Conservation (phyloP, 352 stramenopile species). For the Globisporangium yorkense region DNA sequence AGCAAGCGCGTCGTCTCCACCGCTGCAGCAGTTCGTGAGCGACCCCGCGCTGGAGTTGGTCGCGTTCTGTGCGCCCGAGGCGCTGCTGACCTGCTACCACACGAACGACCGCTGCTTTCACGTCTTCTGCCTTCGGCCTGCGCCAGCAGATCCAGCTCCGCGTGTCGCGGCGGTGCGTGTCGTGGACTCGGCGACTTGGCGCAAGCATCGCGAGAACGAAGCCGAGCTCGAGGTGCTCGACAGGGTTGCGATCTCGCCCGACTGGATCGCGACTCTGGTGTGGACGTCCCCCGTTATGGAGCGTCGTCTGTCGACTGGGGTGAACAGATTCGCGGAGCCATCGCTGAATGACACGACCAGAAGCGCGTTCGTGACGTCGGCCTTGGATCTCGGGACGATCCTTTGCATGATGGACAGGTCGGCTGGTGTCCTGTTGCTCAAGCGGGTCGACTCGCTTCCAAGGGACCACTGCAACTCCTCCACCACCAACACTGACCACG, state of each 20-base stretch:
- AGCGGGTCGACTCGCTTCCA: conserved; percentile 11
- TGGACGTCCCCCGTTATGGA: conserved; percentile 28
- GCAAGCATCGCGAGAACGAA: conserved; percentile 22
- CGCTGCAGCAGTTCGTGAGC: conserved; percentile 22
- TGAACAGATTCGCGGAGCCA: conserved; percentile 2
- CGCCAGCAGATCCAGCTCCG: neutral
- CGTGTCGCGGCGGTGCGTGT: conserved; percentile 19
- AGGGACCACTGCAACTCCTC: neutral
- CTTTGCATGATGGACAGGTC: conserved; percentile 45
- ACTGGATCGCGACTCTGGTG: conserved; percentile 25
- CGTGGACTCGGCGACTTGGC: conserved; percentile 39
- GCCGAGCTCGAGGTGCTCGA: conserved; percentile 17
- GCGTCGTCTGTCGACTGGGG: neutral
- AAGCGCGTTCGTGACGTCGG: conserved; percentile 33
- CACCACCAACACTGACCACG: neutral
- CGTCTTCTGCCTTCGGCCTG: conserved; percentile 34
- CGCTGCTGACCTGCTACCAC: conserved; percentile 50
- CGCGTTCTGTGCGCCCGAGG: conserved; percentile 21
- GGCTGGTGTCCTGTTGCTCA: conserved; percentile 26
- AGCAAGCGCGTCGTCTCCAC: neutral
- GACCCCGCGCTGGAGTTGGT: conserved; percentile 54
- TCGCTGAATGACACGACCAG: conserved; percentile 10
- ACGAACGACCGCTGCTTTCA: conserved; percentile 36
- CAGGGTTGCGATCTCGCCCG: conserved; percentile 31
- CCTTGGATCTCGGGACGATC: conserved; percentile 14